Percentiles rank a stretch among this genome's conserved stretches.
Conservation (phyloP, 495 filamentous ascomycete genomes). For the Aspergillus ellipticus region DNA sequence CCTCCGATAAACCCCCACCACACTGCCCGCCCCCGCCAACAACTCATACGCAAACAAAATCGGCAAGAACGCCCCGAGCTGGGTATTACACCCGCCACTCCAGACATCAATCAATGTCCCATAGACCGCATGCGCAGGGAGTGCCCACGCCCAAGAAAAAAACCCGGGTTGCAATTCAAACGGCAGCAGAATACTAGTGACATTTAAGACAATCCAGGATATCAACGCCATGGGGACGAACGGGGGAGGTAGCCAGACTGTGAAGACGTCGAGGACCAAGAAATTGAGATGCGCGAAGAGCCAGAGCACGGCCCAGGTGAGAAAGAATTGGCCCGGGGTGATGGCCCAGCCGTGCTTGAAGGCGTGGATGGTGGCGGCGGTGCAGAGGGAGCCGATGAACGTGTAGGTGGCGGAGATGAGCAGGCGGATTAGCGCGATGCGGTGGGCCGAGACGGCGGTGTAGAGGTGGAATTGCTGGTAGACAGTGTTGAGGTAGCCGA, state of each 20-base stretch:
- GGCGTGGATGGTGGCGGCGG: slow-evolving; percentile 47
- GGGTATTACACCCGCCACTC: slow-evolving; percentile 10
- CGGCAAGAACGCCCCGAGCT: slow-evolving; percentile 3
- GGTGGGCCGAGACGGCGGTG: slow-evolving; percentile 26
- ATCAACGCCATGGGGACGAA: slow-evolving; percentile 47
- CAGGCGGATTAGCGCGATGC: slow-evolving; percentile 41
- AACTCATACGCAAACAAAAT: slow-evolving; percentile 26
- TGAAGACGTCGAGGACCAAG: slow-evolving; percentile 44
- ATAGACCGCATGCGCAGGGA: slow-evolving; percentile 47
- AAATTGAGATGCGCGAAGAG: slow-evolving; percentile 52
- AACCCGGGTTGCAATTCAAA: slow-evolving; percentile 46
- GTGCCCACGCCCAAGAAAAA: slow-evolving; percentile 42
- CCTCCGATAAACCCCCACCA: slow-evolving; percentile 39
- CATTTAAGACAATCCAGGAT: slow-evolving; percentile 46
- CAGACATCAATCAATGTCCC: slow-evolving; percentile 33
- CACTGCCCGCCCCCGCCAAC: slow-evolving; percentile 21
- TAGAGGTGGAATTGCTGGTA: slow-evolving; percentile 44
- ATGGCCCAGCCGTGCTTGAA: slow-evolving; percentile 47
- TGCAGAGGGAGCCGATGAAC: slow-evolving; percentile 42
- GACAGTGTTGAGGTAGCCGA: slow-evolving; percentile 40
- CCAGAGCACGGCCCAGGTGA: slow-evolving; percentile 49
- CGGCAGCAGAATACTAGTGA: slow-evolving; percentile 43
- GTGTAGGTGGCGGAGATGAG: slow-evolving; percentile 41
- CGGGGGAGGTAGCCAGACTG: slow-evolving; percentile 37
- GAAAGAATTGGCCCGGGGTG: slow-evolving; percentile 40